Conservation (phyloP, 352 stramenopile species). For the Peronosclerospora sorghi region DNA sequence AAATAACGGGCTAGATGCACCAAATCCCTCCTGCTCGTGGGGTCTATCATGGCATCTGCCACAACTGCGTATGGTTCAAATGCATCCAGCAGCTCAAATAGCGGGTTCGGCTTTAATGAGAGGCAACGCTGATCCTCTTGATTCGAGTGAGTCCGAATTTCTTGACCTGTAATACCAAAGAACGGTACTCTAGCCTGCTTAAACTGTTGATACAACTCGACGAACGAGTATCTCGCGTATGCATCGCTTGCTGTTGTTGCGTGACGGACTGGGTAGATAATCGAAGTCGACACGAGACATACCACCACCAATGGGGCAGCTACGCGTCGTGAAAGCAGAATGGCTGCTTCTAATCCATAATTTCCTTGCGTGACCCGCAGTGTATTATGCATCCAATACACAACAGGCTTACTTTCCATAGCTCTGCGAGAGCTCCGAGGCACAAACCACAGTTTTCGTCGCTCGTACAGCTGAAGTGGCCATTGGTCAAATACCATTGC, state of each 20-base stretch:
- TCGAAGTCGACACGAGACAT: slow-evolving; percentile 30
- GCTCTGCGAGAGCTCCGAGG: slow-evolving; percentile 4
- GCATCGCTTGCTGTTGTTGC: slow-evolving; percentile 42
- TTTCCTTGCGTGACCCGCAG: slow-evolving; percentile 52
- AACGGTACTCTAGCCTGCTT: slow-evolving; percentile 29
- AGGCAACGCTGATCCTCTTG: neutral
- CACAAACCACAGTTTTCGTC: slow-evolving; percentile 31
- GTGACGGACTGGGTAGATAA: slow-evolving; percentile 48
- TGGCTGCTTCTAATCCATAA: slow-evolving; percentile 41
- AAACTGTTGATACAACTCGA: slow-evolving; percentile 39
- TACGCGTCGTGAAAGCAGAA: slow-evolving; percentile 32
- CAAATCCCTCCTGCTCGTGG: slow-evolving; percentile 23
- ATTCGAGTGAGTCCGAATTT: neutral
- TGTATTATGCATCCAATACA: slow-evolving; percentile 67
- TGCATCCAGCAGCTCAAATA: slow-evolving; percentile 29
- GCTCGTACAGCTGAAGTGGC: slow-evolving; percentile 35
- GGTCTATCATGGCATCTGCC: slow-evolving; percentile 28
- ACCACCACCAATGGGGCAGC: slow-evolving; percentile 34
- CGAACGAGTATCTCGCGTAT: slow-evolving; percentile 37
- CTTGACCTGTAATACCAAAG: slow-evolving; percentile 27
- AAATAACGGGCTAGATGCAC: slow-evolving; percentile 24
- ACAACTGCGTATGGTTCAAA: slow-evolving; percentile 34
- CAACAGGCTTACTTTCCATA: slow-evolving; percentile 16
- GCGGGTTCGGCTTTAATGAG: slow-evolving; percentile 11
- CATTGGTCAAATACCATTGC: slow-evolving; percentile 27